Evolutionary conservation across 2,329 filamentous ascomycete genomes (phyloP).

Genomic region (Neonectria neomacrospora): DNA sequence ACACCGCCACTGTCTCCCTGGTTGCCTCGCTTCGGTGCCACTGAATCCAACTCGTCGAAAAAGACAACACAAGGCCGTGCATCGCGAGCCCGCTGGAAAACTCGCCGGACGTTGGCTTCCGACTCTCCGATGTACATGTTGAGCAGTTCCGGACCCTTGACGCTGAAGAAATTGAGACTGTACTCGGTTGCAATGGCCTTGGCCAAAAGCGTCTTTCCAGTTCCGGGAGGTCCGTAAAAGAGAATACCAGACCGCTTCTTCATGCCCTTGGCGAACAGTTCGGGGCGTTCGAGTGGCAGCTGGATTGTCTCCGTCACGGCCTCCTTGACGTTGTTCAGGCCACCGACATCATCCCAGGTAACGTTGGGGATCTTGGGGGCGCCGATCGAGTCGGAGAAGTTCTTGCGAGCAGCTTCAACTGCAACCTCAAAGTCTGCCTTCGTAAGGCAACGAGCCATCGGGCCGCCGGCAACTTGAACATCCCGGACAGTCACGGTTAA

Average conservation of each 20-base stretch:
- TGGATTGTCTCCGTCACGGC: constrained; percentile 98
- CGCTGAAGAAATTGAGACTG: constrained; percentile 92
- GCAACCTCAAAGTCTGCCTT: constrained; percentile 90
- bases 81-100: constrained; percentile 88
- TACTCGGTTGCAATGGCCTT: constrained; percentile 96
- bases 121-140: constrained; percentile 98
- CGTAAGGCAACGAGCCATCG: constrained; percentile 80
- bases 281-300: constrained; percentile 87
- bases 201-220: constrained; percentile 90
- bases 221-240: constrained; percentile 91
- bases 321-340: constrained; percentile 92
- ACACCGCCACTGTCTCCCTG: constrained; percentile 97
- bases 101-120: constrained; percentile 88
- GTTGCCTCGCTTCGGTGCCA: constrained; percentile 95
- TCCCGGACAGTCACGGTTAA: constrained; percentile 75
- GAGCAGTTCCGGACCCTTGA: constrained; percentile 90
- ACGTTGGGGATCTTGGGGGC: constrained; percentile 98
- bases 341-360: constrained; percentile 94
- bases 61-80: constrained; percentile 91
- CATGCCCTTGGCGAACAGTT: constrained; percentile 96
- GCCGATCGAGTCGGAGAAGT: constrained; percentile 96
- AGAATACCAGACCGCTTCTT: constrained; percentile 96
- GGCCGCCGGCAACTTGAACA: constrained; percentile 87
- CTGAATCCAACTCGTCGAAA: constrained; percentile 92
- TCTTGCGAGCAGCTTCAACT: constrained; percentile 94